Conservation (phyloP, 257 asterid genomes). For the Lycium ferocissimum region DNA sequence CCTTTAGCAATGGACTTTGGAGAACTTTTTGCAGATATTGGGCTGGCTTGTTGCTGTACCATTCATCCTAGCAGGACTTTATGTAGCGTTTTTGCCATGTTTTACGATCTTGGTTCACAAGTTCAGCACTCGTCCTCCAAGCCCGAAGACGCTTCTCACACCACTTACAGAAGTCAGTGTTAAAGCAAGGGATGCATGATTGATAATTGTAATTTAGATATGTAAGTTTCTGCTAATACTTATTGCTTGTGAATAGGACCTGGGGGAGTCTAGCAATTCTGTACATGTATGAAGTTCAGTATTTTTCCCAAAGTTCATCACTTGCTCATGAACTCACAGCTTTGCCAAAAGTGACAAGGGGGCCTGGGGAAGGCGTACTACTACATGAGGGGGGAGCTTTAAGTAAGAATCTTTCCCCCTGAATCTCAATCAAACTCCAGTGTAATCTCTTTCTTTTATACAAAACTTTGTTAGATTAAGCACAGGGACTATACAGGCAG, state of each 20-base stretch:
- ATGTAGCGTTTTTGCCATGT: conserved; percentile 66
- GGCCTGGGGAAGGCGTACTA: background rate
- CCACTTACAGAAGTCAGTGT: conserved; percentile 70
- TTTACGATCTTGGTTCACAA: conserved; percentile 69
- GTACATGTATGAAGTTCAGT: conserved; percentile 15
- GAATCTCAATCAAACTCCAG: background rate
- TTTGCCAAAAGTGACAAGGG: background rate
- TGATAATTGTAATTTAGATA: background rate
- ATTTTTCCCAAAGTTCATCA: background rate
- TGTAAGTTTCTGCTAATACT: background rate
- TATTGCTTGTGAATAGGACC: conserved; percentile 28
- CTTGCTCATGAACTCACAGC: background rate
- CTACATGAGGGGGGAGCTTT: background rate
- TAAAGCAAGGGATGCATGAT: conserved; percentile 77
- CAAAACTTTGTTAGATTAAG: background rate
- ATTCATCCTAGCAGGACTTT: conserved; percentile 66
- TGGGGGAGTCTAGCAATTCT: conserved; percentile 9
- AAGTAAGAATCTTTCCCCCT: background rate
- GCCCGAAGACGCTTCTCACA: conserved; percentile 60
- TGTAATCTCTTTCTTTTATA: background rate
- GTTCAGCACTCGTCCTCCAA: conserved; percentile 60
- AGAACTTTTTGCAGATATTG: conserved; percentile 60
- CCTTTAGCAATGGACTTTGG: background rate
- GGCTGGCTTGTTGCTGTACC: conserved; percentile 95
- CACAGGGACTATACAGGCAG: background rate